Evolutionary conservation across 2,329 filamentous ascomycete species (phyloP).

Genomic region (Fusarium newnesense): DNA sequence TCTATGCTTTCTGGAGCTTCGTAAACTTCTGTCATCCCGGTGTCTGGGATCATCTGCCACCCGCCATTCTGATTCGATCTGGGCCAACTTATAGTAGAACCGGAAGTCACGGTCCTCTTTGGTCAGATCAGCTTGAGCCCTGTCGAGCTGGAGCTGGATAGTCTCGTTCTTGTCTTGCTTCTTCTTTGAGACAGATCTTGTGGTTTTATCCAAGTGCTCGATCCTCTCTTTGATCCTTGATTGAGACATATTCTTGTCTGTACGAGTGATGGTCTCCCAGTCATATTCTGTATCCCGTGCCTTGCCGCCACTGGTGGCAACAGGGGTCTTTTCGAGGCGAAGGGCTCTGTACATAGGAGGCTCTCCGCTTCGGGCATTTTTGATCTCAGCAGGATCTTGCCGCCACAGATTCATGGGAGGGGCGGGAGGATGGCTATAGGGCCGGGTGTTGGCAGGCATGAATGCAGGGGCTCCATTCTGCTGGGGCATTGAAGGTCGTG

Average conservation of each 20-base stretch:
- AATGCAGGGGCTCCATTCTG: not conserved
- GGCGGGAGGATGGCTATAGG: conserved; percentile 20
- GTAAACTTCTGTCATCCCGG: conserved; percentile 33
- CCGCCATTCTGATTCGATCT: conserved; percentile 55
- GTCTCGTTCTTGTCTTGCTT: conserved; percentile 48
- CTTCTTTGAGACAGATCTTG: conserved; percentile 51
- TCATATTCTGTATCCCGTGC: conserved; percentile 48
- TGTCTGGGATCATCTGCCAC: conserved; percentile 39
- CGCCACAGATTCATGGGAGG: conserved; percentile 32
- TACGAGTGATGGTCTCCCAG: conserved; percentile 54
- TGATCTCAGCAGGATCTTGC: conserved; percentile 37
- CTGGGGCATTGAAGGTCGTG: conserved; percentile 5
- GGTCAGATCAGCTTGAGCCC: conserved; percentile 49
- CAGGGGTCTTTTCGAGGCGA: conserved; percentile 54
- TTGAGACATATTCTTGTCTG: conserved; percentile 51
- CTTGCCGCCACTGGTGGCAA: conserved; percentile 49
- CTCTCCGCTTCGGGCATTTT: conserved; percentile 52
- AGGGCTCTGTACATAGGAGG: conserved; percentile 53
- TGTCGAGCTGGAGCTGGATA: conserved; percentile 57
- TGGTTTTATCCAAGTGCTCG: conserved; percentile 49
- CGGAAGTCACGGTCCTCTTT: conserved; percentile 50
- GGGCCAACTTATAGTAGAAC: conserved; percentile 55
- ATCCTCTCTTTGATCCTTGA: conserved; percentile 52
- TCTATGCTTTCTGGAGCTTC: conserved; percentile 33
- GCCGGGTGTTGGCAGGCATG: conserved; percentile 2